Evolutionary conservation across 768 basidiomycete species (phyloP).

Genomic region (Terana coerulea): DNA sequence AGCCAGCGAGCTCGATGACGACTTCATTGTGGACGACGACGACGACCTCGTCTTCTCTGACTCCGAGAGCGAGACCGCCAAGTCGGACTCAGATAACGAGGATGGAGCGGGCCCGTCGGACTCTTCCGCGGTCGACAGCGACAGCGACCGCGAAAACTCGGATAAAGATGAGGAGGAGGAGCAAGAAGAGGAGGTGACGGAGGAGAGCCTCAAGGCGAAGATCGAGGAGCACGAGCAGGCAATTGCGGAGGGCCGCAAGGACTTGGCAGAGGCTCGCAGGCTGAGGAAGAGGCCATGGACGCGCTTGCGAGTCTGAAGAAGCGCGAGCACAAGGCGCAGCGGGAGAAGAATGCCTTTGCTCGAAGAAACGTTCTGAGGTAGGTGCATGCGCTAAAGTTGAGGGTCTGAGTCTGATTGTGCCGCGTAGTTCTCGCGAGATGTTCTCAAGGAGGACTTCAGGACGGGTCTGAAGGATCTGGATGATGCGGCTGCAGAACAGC

Average conservation of each 20-base stretch:
- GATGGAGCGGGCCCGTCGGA: slow-evolving; percentile 7
- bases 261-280: slow-evolving; percentile 34
- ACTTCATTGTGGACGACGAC: slow-evolving; percentile 27
- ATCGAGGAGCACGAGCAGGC: slow-evolving; percentile 38
- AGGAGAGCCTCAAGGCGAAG: slow-evolving; percentile 41
- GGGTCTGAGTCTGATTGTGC: not conserved
- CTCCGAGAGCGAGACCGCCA: slow-evolving; percentile 14
- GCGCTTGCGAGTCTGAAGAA: slow-evolving; percentile 37
- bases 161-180: slow-evolving; percentile 27
- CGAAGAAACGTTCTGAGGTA: slow-evolving; percentile 54
- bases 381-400: not conserved
- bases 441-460: slow-evolving; percentile 58
- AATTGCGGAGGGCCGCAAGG: slow-evolving; percentile 38
- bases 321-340: slow-evolving; percentile 26
- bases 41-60: slow-evolving; percentile 20
- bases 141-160: not conserved
- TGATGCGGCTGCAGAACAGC: slow-evolving; percentile 53
- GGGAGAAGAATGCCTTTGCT: slow-evolving; percentile 62
- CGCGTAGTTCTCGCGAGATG: slow-evolving; percentile 47
- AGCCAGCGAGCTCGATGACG: slow-evolving; percentile 34
- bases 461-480: slow-evolving; percentile 56
- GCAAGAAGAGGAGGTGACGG: slow-evolving; percentile 39
- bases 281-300: slow-evolving; percentile 41
- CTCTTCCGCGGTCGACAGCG: no score
- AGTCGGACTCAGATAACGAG: no score